Evolutionary conservation across 495 filamentous ascomycete genomes (phyloP).

Genomic region (Penicillium herquei): DNA sequence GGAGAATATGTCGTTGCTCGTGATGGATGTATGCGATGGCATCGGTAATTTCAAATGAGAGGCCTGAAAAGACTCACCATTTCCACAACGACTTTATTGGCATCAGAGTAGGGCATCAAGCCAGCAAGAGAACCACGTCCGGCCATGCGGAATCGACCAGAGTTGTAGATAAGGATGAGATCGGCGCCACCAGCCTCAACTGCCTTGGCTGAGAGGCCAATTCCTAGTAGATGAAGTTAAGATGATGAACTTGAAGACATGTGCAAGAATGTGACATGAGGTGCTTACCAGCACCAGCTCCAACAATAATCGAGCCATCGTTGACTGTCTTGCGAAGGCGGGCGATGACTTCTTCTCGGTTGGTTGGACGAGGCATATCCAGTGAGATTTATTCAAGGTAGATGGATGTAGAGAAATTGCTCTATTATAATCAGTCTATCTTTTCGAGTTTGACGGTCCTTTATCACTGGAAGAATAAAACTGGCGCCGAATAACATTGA

Average conservation of each 20-base stretch:
- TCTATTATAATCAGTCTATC: too few relatives aligned
- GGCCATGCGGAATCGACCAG: conserved; percentile 71
- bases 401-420: too few relatives aligned
- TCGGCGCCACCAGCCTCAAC: conserved; percentile 65
- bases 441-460: neutral
- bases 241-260: neutral
- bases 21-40: too few relatives aligned
- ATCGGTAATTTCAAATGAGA: too few relatives aligned
- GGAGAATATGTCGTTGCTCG: too few relatives aligned
- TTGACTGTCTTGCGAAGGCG: conserved; percentile 52
- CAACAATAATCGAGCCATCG: conserved; percentile 57
- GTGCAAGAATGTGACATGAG: too few relatives aligned
- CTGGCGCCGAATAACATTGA: neutral
- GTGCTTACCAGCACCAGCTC: conserved; percentile 60
- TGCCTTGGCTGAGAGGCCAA: conserved; percentile 69
- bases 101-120: conserved; percentile 70
- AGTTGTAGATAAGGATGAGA: conserved; percentile 72
- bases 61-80: too few relatives aligned
- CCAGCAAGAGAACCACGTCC: conserved; percentile 68
- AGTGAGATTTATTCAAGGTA: neutral
- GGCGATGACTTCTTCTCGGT: conserved; percentile 54
- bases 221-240: conserved; percentile 42
- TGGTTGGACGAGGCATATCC: conserved; percentile 40
- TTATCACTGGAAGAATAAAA: too few relatives aligned
- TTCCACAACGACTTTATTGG: conserved; percentile 65